Percentiles rank a stretch among this genome's conserved stretches.
phyloP scores from a whole-genome alignment of 1,284 basidiomycete species.

The Heliocybe sulcata region DNA sequence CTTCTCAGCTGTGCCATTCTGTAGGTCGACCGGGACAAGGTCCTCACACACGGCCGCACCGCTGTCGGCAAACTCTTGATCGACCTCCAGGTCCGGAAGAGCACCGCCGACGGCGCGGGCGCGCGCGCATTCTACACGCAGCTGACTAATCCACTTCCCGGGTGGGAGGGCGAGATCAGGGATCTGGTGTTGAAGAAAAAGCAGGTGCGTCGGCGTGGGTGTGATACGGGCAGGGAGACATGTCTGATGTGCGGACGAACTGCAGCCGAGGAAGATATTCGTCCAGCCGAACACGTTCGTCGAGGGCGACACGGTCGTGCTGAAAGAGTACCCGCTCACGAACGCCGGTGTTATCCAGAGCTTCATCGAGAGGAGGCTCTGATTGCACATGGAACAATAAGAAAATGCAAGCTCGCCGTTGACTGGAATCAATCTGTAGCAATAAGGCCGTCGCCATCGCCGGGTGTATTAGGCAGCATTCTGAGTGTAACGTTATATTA shows the following conservation, averaged over 20 bases:
- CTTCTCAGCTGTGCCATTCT: conserved; percentile 1
- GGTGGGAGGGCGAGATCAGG: conserved; percentile 71
- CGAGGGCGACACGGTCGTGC: conserved; percentile 52
- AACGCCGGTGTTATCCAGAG: conserved; percentile 70
- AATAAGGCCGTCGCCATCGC: background rate
- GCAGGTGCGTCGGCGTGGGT: conserved; percentile 43
- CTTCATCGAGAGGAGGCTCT: conserved; percentile 68
- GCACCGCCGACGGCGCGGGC: conserved; percentile 73
- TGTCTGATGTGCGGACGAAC: background rate
- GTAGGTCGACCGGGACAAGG: conserved; percentile 64
- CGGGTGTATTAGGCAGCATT: conserved; percentile 7
- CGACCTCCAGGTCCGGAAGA: conserved; percentile 76
- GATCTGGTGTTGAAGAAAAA: conserved; percentile 76
- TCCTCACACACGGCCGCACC: conserved; percentile 55
- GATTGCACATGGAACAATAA: conserved; percentile 8
- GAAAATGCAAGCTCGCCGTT: too few relatives aligned
- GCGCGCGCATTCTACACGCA: conserved; percentile 69
- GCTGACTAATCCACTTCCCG: conserved; percentile 61
- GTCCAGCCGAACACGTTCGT: conserved; percentile 75
- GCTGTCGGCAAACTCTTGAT: conserved; percentile 67
- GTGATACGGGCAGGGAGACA: background rate
- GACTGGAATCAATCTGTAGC: too few relatives aligned
- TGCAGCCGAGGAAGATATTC: conserved; percentile 73
- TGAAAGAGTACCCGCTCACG: conserved; percentile 74
- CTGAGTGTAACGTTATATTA: background rate